These are phyloP conservation scores for Sextonia rubra DNA, from an alignment of 164 flowering plant genomes.

Conservation along the genomic window DNA sequence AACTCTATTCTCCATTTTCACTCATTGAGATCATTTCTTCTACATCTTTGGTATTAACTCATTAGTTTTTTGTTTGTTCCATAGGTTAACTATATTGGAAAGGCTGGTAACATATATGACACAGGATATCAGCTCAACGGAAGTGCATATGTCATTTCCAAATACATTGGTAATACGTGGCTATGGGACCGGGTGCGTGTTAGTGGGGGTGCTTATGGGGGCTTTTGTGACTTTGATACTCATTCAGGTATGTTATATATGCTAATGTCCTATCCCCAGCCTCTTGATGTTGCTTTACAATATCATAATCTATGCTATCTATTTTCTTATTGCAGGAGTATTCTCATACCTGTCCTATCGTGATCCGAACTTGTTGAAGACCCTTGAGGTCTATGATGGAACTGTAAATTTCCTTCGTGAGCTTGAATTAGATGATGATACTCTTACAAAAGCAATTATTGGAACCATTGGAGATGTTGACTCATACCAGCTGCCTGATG, in stretches of 20 bases:
- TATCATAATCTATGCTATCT: background rate
- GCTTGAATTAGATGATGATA: conserved; percentile 80
- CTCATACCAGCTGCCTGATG: conserved; percentile 95
- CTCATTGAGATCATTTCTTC: background rate
- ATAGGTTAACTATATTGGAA: conserved; percentile 98
- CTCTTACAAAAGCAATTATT: conserved; percentile 92
- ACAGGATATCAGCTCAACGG: conserved; percentile 87
- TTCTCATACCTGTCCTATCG: conserved; percentile 93
- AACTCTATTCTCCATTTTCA: background rate
- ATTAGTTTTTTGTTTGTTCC: background rate
- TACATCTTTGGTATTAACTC: background rate
- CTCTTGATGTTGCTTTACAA: background rate
- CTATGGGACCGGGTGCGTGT: conserved; percentile 99
- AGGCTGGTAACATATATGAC: conserved; percentile 83
- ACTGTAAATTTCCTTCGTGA: conserved; percentile 72
- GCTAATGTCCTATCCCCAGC: background rate
- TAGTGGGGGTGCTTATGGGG: conserved; percentile 99
- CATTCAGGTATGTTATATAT: conserved; percentile 64
- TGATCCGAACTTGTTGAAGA: conserved; percentile 94
- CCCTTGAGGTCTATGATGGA: conserved; percentile 88
- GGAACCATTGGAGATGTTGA: conserved; percentile 99
- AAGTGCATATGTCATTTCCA: conserved; percentile 97
- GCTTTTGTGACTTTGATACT: conserved; percentile 91
- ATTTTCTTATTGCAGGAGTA: conserved; percentile 49
- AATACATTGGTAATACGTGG: conserved; percentile 91